These are phyloP conservation scores for Pythium sukuiense DNA, from an alignment of 352 stramenopile genomes.

Conservation along the genomic window DNA sequence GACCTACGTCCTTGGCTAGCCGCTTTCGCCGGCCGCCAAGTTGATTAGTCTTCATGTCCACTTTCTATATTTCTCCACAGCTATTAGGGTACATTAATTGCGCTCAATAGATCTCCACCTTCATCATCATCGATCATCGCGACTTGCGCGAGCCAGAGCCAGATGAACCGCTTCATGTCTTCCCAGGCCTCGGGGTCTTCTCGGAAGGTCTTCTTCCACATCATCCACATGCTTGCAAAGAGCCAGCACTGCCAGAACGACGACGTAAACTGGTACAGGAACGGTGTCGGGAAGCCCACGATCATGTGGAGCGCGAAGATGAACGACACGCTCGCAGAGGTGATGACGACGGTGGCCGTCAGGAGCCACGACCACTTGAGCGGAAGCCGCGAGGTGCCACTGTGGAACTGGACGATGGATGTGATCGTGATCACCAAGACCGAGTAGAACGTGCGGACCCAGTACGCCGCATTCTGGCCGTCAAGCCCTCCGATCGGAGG, in stretches of 20 bases:
- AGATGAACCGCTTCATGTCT: slow-evolving; percentile 11
- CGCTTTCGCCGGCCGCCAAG: too few relatives aligned
- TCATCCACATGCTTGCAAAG: slow-evolving; percentile 5
- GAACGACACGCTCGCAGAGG: neutral
- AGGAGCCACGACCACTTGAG: slow-evolving; percentile 1
- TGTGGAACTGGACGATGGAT: slow-evolving; percentile 4
- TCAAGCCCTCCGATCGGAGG: neutral
- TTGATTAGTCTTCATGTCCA: too few relatives aligned
- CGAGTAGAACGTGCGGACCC: slow-evolving; percentile 9
- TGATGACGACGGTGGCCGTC: neutral
- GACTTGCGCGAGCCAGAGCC: neutral
- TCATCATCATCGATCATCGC: too few relatives aligned
- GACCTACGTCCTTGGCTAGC: too few relatives aligned
- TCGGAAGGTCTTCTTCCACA: slow-evolving; percentile 13
- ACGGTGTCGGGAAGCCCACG: slow-evolving; percentile 20
- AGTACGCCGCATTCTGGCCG: slow-evolving; percentile 1
- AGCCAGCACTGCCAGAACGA: slow-evolving; percentile 2
- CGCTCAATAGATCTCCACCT: too few relatives aligned
- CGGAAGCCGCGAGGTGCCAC: slow-evolving; percentile 1
- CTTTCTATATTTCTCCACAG: too few relatives aligned
- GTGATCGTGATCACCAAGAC: slow-evolving; percentile 6
- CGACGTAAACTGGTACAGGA: slow-evolving; percentile 6
- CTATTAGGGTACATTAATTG: too few relatives aligned
- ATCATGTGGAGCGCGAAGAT: slow-evolving; percentile 4
- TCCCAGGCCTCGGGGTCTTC: neutral